Evolutionary conservation across 1,284 basidiomycete genomes (phyloP).

Genomic region (Irpex sp.): DNA sequence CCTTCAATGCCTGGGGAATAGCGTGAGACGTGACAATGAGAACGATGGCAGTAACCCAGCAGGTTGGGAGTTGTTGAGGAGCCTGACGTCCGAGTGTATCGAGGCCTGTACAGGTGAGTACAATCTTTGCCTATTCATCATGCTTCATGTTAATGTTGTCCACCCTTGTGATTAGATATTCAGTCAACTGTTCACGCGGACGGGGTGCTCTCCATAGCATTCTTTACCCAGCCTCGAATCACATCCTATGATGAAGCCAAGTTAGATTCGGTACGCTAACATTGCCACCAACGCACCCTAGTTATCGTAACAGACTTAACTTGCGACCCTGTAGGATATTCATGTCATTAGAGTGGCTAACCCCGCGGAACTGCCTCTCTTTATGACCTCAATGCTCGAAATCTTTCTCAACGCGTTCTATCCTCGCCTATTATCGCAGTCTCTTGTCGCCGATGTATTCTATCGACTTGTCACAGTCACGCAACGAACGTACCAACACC

Average conservation of each 20-base stretch:
- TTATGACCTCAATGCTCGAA: constrained; percentile 41
- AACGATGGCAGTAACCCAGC: constrained; percentile 23
- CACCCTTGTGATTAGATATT: constrained; percentile 1
- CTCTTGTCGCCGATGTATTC: constrained; percentile 43
- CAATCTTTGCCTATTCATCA: not conserved
- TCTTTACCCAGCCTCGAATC: not conserved
- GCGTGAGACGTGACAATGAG: constrained; percentile 26
- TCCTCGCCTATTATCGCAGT: constrained; percentile 36
- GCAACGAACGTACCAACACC: constrained; percentile 40
- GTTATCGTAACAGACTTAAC: not conserved
- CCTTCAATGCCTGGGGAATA: constrained; percentile 36
- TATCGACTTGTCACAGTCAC: constrained; percentile 34
- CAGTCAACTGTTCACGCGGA: not conserved
- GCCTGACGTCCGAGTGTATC: constrained; percentile 37
- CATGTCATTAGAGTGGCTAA: constrained; percentile 12
- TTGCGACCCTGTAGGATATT: not conserved
- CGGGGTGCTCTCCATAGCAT: not conserved
- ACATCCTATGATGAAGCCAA: not conserved
- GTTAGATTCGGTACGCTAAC: not conserved
- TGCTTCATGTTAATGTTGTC: not conserved
- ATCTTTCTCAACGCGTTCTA: constrained; percentile 37
- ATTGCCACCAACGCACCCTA: not conserved
- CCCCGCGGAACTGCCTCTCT: constrained; percentile 34
- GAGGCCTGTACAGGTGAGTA: constrained; percentile 31
- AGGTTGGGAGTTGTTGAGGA: constrained; percentile 39